These are phyloP conservation scores for Laguncularia racemosa DNA, from an alignment of 345 rosid genomes.

Conservation along the genomic window DNA sequence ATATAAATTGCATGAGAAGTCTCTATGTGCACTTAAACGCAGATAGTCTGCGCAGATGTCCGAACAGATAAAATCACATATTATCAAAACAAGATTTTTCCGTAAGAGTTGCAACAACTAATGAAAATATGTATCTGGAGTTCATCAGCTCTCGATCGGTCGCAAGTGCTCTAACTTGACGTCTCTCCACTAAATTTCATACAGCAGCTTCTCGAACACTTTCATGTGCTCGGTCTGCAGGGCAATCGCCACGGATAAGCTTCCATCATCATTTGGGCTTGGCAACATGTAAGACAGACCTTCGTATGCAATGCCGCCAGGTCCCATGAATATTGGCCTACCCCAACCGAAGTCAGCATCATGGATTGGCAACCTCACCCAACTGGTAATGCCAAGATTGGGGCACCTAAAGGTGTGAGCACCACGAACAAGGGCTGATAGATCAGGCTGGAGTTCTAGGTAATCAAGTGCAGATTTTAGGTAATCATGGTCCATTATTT, in stretches of 20 bases:
- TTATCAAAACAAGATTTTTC: no score
- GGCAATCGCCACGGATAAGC: slow-evolving; percentile 43
- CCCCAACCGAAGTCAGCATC: slow-evolving; percentile 79
- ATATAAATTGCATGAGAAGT: no score
- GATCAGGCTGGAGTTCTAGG: slow-evolving; percentile 58
- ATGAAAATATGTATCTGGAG: no score
- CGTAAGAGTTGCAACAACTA: no score
- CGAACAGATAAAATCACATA: no score
- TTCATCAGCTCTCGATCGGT: no score
- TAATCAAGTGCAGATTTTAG: slow-evolving; percentile 92
- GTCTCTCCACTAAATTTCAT: slow-evolving; percentile 14
- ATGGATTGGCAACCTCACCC: slow-evolving; percentile 23
- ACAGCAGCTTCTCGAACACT: slow-evolving; percentile 42
- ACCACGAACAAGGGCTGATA: slow-evolving; percentile 26
- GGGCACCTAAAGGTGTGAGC: slow-evolving; percentile 48
- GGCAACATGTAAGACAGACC: slow-evolving; percentile 38
- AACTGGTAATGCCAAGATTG: slow-evolving; percentile 45
- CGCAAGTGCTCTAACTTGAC: no score
- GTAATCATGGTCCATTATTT: slow-evolving; percentile 75
- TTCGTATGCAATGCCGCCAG: slow-evolving; percentile 33
- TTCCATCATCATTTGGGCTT: slow-evolving; percentile 44
- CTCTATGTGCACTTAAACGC: no score
- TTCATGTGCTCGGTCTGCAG: slow-evolving; percentile 45
- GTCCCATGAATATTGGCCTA: slow-evolving; percentile 39
- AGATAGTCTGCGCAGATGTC: no score